These are phyloP conservation scores for Oryza longistaminata DNA, from an alignment of 176 grass and related monocot genomes.

Conservation along the genomic window DNA sequence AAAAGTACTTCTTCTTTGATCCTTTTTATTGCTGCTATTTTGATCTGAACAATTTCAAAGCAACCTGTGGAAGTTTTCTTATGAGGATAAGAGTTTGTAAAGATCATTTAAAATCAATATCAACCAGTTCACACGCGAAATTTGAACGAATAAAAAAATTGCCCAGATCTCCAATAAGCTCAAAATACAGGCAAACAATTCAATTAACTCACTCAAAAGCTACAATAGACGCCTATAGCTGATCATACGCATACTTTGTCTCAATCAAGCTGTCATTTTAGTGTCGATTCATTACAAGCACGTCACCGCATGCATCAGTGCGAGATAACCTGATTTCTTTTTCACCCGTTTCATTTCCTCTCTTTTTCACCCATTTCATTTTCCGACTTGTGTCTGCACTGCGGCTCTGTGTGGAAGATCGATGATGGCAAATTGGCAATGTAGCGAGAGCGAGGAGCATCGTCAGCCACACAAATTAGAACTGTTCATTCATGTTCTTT, in stretches of 20 bases:
- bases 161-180: neutral
- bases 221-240: neutral
- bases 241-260: neutral
- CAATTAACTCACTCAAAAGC: neutral
- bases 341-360: neutral
- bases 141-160: neutral
- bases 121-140: no score
- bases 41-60: no score
- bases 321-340: neutral
- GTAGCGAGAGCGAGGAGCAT: neutral
- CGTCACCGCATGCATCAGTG: neutral
- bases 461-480: neutral
- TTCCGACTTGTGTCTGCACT: neutral
- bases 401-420: no score
- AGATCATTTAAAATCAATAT: no score
- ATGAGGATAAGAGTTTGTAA: neutral
- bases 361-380: neutral
- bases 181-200: neutral
- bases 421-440: neutral
- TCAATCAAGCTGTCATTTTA: slow-evolving; percentile 17
- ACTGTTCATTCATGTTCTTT: no score
- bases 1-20: no score
- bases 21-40: no score
- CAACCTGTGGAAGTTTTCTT: no score
- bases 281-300: neutral